A percentile compares a stretch with the other conserved stretches of the same genome.
phyloP scores from a whole-genome alignment of 2,329 filamentous ascomycete genomes.

The Fusarium citri region DNA sequence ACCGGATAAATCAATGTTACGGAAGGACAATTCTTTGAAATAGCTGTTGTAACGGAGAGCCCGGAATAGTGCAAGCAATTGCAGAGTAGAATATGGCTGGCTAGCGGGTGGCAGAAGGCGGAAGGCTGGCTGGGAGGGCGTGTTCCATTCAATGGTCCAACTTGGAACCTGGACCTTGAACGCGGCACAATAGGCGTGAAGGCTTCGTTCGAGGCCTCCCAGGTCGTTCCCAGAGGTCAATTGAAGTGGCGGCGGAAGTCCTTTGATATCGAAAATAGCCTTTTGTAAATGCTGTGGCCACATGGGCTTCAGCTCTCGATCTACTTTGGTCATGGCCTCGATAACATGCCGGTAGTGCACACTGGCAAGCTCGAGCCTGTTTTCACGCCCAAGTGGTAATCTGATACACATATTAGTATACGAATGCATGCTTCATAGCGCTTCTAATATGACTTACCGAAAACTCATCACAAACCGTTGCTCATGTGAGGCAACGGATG shows the following conservation, averaged over 20 bases:
- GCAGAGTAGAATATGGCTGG: slow-evolving; percentile 59
- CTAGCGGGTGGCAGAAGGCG: slow-evolving; percentile 60
- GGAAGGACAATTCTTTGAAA: slow-evolving; percentile 68
- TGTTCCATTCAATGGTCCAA: slow-evolving; percentile 63
- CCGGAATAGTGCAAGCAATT: slow-evolving; percentile 67
- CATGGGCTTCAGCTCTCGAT: slow-evolving; percentile 67
- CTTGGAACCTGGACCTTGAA: slow-evolving; percentile 62
- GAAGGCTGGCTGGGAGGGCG: slow-evolving; percentile 62
- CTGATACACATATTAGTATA: slow-evolving; percentile 45
- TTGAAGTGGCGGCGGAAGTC: slow-evolving; percentile 64
- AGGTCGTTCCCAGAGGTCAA: slow-evolving; percentile 66
- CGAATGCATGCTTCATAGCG: not conserved
- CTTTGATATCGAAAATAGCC: slow-evolving; percentile 64
- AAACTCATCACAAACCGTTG: slow-evolving; percentile 68
- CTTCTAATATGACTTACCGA: slow-evolving; percentile 54
- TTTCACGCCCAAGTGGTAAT: slow-evolving; percentile 57
- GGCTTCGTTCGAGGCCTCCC: slow-evolving; percentile 65
- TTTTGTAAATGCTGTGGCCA: slow-evolving; percentile 69
- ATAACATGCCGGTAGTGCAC: slow-evolving; percentile 66
- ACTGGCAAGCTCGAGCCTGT: slow-evolving; percentile 64
- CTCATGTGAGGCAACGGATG: slow-evolving; percentile 63
- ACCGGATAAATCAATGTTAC: slow-evolving; percentile 61
- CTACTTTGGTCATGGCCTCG: slow-evolving; percentile 64
- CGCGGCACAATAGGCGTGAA: slow-evolving; percentile 66
- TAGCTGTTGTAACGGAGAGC: slow-evolving; percentile 69